phyloP scores from a whole-genome alignment of 768 basidiomycete genomes.

The Mycena vitilis region DNA sequence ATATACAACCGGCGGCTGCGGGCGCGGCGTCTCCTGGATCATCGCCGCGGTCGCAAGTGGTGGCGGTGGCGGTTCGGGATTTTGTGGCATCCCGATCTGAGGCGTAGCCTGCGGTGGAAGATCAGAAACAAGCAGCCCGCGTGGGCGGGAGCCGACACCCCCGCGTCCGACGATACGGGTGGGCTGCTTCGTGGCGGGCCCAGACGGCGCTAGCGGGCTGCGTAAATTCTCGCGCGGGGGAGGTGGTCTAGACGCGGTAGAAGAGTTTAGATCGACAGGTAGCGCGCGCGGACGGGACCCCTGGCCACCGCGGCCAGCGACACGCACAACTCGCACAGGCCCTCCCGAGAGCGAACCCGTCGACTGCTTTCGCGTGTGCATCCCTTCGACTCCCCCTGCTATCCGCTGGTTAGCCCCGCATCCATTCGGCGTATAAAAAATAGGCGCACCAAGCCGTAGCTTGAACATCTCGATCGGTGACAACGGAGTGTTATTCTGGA shows the following conservation, averaged over 20 bases:
- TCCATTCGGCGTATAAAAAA: not conserved
- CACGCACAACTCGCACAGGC: conserved; percentile 12
- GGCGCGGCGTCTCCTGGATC: conserved; percentile 6
- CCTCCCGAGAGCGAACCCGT: not conserved
- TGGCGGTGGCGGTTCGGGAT: not conserved
- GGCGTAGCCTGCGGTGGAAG: not conserved
- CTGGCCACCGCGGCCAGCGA: conserved; percentile 29
- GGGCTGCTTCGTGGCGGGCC: not conserved
- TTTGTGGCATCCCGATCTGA: not conserved
- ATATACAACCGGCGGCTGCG: not conserved
- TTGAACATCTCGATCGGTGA: conserved; percentile 24
- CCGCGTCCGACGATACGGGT: conserved; percentile 28
- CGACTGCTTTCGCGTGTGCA: conserved; percentile 10
- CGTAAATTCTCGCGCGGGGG: conserved; percentile 1
- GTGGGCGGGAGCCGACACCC: conserved; percentile 21
- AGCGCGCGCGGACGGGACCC: conserved; percentile 28
- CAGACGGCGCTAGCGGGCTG: not conserved
- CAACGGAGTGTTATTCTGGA: not conserved
- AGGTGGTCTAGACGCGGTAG: not conserved
- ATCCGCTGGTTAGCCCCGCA: not conserved
- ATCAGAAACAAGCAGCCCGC: conserved; percentile 5
- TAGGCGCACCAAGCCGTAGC: conserved; percentile 15
- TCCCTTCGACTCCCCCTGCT: not conserved
- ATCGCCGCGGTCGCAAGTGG: not conserved
- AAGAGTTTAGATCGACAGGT: not conserved